Evolutionary conservation across 108 stramenopile species (phyloP).

Genomic region (Discostella pseudostelligera): DNA sequence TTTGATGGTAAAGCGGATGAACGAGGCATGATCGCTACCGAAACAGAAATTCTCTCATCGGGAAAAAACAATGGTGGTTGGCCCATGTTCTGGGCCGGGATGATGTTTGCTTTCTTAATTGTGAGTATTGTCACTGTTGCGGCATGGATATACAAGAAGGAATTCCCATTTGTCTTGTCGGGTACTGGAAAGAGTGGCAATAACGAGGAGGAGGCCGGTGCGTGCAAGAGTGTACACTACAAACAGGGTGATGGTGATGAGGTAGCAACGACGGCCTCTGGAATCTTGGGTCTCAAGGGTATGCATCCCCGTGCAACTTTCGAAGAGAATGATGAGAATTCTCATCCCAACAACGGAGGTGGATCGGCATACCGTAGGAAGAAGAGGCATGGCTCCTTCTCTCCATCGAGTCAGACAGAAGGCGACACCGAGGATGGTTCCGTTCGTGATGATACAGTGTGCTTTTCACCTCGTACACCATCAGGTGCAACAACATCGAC

Average conservation of each 20-base stretch:
- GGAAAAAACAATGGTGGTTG: conserved; percentile 14
- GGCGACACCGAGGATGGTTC: too few species aligned
- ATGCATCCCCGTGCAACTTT: conserved; percentile 16
- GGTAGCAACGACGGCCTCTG: conserved; percentile 16
- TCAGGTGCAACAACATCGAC: too few species aligned
- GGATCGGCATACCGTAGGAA: neutral
- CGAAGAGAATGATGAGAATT: conserved; percentile 10
- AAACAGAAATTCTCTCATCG: conserved; percentile 23
- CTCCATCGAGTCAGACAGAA: neutral
- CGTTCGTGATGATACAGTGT: too few species aligned
- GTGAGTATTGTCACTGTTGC: conserved; percentile 2
- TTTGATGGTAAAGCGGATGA: conserved; percentile 18
- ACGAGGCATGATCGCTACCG: conserved; percentile 16
- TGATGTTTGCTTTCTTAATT: conserved; percentile 9
- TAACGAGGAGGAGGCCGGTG: neutral
- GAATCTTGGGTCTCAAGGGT: conserved; percentile 26
- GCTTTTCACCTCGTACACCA: too few species aligned
- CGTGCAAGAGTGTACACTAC: conserved; percentile 19
- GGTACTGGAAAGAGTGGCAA: neutral
- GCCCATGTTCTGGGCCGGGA: conserved; percentile 19
- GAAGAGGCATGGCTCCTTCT: neutral
- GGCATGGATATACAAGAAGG: conserved; percentile 16
- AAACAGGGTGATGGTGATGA: conserved; percentile 19
- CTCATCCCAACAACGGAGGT: conserved; percentile 14
- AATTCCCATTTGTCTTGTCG: neutral